Conservation (phyloP, 208 protist species). For the Trypanosoma boissoni region DNA sequence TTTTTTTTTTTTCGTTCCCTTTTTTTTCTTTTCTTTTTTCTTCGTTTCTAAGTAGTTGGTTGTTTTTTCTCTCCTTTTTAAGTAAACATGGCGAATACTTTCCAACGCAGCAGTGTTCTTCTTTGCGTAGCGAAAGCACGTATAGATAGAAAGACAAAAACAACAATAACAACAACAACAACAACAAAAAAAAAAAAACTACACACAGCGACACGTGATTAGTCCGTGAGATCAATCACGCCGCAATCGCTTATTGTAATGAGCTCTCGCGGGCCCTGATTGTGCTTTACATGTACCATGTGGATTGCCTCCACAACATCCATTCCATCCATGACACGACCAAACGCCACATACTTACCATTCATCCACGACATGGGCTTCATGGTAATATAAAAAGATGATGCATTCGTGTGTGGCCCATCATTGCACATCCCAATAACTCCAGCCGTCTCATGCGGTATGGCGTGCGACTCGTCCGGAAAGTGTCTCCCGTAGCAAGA, state of each 20-base stretch:
- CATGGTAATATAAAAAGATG: conserved; percentile 88
- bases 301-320: conserved; percentile 82
- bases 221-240: conserved; percentile 66
- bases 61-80: too few species aligned
- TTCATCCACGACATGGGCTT: conserved; percentile 89
- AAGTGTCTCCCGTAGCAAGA: conserved; percentile 92
- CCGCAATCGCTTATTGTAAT: conserved; percentile 83
- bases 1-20: too few species aligned
- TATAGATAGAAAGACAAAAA: neutral
- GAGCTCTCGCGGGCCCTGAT: conserved; percentile 58
- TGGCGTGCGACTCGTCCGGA: conserved; percentile 93
- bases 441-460: conserved; percentile 78
- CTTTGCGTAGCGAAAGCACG: too few species aligned
- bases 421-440: conserved; percentile 92
- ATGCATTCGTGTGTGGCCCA: conserved; percentile 81
- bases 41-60: too few species aligned
- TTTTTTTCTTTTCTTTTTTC: too few species aligned
- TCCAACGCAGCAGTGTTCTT: too few species aligned
- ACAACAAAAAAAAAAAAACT: conserved; percentile 14
- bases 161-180: neutral
- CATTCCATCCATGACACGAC: conserved; percentile 92
- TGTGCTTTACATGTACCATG: conserved; percentile 69
- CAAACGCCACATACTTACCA: conserved; percentile 94
- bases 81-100: too few species aligned
- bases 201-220: conserved; percentile 10